These are phyloP conservation scores for Trichosporon ovoides DNA, from an alignment of 1,284 basidiomycete species.

Conservation along the genomic window DNA sequence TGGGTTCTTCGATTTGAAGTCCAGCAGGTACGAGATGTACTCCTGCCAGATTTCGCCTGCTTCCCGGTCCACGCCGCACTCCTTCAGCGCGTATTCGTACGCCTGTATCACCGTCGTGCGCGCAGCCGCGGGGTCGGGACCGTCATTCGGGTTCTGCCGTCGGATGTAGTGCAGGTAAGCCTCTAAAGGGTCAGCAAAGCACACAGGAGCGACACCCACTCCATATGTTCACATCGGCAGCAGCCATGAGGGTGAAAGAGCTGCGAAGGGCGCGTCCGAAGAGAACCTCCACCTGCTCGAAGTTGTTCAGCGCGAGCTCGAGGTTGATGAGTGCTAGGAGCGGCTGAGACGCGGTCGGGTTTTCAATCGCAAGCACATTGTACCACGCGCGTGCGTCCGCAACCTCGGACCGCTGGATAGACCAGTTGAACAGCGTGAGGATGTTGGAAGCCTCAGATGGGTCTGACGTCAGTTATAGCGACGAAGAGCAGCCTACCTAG, in stretches of 20 bases:
- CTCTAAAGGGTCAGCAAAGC: constrained; percentile 25
- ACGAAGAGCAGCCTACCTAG: constrained; percentile 21
- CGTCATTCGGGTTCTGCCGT: constrained; percentile 44
- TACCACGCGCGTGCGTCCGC: constrained; percentile 47
- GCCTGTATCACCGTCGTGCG: constrained; percentile 75
- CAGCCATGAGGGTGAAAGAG: constrained; percentile 39
- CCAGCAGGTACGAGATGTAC: constrained; percentile 75
- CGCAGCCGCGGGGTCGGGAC: constrained; percentile 52
- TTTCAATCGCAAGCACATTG: constrained; percentile 33
- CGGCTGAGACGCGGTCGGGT: constrained; percentile 45
- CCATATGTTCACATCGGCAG: constrained; percentile 48
- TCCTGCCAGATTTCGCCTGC: constrained; percentile 58
- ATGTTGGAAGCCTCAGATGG: constrained; percentile 25
- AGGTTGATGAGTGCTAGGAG: constrained; percentile 46
- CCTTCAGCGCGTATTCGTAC: constrained; percentile 87
- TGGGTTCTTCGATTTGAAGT: constrained; percentile 67
- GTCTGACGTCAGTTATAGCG: constrained; percentile 23
- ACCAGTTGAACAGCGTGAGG: constrained; percentile 49
- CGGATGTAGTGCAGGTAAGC: constrained; percentile 50
- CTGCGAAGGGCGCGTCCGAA: constrained; percentile 44
- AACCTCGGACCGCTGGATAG: constrained; percentile 45
- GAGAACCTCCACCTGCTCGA: constrained; percentile 43
- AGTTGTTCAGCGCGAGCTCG: constrained; percentile 46
- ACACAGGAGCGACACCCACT: constrained; percentile 28
- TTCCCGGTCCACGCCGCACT: constrained; percentile 69